Evolutionary conservation across 176 grass and related monocot species (phyloP), one percentile per base, ranked within the genome.

Genomic region (Puya raimondii): DNA sequence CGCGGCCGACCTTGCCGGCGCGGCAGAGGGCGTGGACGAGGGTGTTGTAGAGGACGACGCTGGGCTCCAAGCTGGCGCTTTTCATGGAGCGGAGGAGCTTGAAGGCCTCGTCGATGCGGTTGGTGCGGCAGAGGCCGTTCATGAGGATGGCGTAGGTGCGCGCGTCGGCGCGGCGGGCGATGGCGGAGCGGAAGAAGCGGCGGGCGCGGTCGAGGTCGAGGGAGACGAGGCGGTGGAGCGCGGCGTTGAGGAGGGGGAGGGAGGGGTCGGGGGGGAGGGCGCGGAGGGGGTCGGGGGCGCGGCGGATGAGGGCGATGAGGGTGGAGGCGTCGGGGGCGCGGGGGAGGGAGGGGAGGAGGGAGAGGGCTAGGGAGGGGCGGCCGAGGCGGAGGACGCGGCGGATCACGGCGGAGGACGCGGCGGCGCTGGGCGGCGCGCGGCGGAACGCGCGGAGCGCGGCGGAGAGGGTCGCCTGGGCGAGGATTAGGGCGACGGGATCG

Each of bases 81-180:
- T 81, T 81, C 65, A 81, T 75, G 11, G 75, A 15, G 33, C 56
- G 68, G 9, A 81, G 53, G 26, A 81, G 53, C 65, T 69, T 75
- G 15, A 81, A 81, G 47, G 79, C 72, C 65, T 81, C 79, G 42
- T 75, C 79, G 4, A 81, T 75, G 42, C 72, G 79, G 47, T 70
- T 75, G 16, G 79, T 70, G 17, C 48, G 29, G 65, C 79, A 81
- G 22, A 81, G 79, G 33, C 79, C 79, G 18, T 81, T 81, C 70
- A 81, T 75, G 10, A 81, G 64, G 48, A 81, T 81, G 64, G 54
- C 73, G 72, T 70, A 81, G 71, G 79, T 81, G 64, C 61, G 63
- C 33, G 68, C 54, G 22, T 81, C 69, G 5, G 47, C 53, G 12
- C 22, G 69, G n/a, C 26, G 12, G 17, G 63, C 53, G 71, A 65